Base-by-base conservation (phyloP, 768 basidiomycete species). In the Auriscalpium microsporum region DNA sequence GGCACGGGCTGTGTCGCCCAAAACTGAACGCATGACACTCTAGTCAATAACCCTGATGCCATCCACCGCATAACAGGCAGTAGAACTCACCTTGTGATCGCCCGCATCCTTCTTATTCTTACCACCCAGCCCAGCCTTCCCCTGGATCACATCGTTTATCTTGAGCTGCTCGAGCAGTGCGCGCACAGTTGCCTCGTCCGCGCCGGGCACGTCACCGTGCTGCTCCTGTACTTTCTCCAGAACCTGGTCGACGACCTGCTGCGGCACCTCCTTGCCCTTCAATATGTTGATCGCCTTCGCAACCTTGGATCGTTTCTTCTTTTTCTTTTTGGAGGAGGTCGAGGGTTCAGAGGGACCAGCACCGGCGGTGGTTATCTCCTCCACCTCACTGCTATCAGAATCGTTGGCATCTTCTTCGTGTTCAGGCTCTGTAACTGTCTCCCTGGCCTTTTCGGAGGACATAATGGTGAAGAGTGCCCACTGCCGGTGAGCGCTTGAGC, bases 1-100 rank as follows among this genome's bases (percentile, higher is more conserved):
- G 92, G 89, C 8, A 99, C 96, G 3, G 96, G 96, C 69, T 99
- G 96, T 7, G 95, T 98, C 36, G 76, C 82, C 96, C 96, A 98
- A 72, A 99, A 99, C 94, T 92, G 63, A 61, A 33, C 8, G 11
- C 8, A 21, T 35, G 51, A 47, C 40, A 49, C 44, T 45, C 51
- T 56, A 35, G 57, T 47, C 21, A 49, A 52, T 62, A 7, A 50
- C 28, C 42, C 40, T 48, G 62, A 28, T 33, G 35, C 13, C 37
- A 21, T 21, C n/a, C n/a, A 3, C 36, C 23, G 16, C 28, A 11
- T 35, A 9, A n/a, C 9, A 45, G 6, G 48, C n/a, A 38, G 11
- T 9, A 19, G 28, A 42, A 67, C 75, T 53, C 61, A 91, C 94
- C 77, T 94, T 95, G 67, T 96, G 92, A 66, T 87, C 86, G 47